A percentile compares a stretch with the other conserved stretches of the same genome.
phyloP scores from a whole-genome alignment of 1,139 yeast species.

The Candida labiduridarum region DNA sequence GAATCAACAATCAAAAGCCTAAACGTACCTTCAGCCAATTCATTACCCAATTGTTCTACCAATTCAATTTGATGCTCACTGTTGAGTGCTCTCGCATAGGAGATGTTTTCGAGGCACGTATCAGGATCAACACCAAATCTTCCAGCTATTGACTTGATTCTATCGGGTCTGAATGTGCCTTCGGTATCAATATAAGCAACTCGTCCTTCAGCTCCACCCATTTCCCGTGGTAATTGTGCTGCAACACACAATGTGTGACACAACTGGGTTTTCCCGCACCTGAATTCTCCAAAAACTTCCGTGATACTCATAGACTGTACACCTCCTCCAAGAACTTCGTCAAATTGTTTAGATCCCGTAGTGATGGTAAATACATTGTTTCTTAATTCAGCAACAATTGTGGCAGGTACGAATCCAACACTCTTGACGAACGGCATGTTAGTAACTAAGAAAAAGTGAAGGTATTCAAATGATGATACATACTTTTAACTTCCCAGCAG shows the following conservation, averaged over 20 bases:
- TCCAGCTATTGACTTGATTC: slow-evolving; percentile 56
- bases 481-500: slow-evolving; percentile 50
- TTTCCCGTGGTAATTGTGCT: slow-evolving; percentile 52
- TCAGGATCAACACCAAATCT: slow-evolving; percentile 57
- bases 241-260: slow-evolving; percentile 64
- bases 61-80: slow-evolving; percentile 65
- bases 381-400: slow-evolving; percentile 52
- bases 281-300: slow-evolving; percentile 64
- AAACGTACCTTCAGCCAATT: slow-evolving; percentile 52
- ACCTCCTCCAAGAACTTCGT: slow-evolving; percentile 60
- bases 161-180: slow-evolving; percentile 61
- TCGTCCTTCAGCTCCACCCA: slow-evolving; percentile 66
- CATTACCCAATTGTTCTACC: slow-evolving; percentile 52
- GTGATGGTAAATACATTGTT: slow-evolving; percentile 48
- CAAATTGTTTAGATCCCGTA: slow-evolving; percentile 58
- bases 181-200: slow-evolving; percentile 64
- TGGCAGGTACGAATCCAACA: slow-evolving; percentile 57
- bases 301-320: slow-evolving; percentile 62
- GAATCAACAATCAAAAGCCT: slow-evolving; percentile 52
- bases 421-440: neutral
- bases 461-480: slow-evolving; percentile 6
- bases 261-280: slow-evolving; percentile 64
- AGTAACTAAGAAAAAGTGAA: neutral
- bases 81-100: slow-evolving; percentile 61
- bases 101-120: slow-evolving; percentile 52